Evolutionary conservation across 2,329 filamentous ascomycete genomes (phyloP).

Genomic region (Pseudogymnoascus sp.): DNA sequence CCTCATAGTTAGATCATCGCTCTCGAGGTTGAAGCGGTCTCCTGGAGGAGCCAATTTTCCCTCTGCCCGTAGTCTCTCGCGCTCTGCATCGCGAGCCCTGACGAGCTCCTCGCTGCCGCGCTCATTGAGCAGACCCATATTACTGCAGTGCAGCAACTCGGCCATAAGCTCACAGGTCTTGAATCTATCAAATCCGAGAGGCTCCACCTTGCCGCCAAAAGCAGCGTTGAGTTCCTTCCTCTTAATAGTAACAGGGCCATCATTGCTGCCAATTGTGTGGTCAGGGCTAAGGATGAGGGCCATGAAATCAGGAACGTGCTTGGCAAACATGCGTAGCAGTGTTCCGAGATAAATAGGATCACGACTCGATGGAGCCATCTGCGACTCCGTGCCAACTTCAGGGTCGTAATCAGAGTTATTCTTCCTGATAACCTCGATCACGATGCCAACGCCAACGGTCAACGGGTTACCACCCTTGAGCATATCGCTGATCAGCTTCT

Average conservation of each 20-base stretch:
- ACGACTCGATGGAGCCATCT: constrained; percentile 68
- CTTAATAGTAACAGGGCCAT: constrained; percentile 51
- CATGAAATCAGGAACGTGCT: constrained; percentile 92
- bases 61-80: constrained; percentile 68
- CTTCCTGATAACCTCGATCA: constrained; percentile 97
- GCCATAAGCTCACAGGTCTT: constrained; percentile 99
- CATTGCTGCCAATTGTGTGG: constrained; percentile 46
- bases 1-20: constrained; percentile 56
- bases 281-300: constrained; percentile 70
- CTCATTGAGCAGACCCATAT: constrained; percentile 95
- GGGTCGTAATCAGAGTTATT: constrained; percentile 99
- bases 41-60: constrained; percentile 54
- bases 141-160: constrained; percentile 92
- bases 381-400: constrained; percentile 74
- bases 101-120: constrained; percentile 83
- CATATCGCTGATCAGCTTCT: constrained; percentile 85
- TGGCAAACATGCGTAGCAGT: constrained; percentile 78
- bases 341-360: constrained; percentile 96
- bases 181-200: constrained; percentile 92
- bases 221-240: constrained; percentile 73
- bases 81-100: constrained; percentile 66
- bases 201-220: constrained; percentile 85
- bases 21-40: constrained; percentile 31
- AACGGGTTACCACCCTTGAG: constrained; percentile 85
- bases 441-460: constrained; percentile 91